Base-by-base conservation (phyloP, 2,329 filamentous ascomycete genomes). In the Lojkania enalia region DNA sequence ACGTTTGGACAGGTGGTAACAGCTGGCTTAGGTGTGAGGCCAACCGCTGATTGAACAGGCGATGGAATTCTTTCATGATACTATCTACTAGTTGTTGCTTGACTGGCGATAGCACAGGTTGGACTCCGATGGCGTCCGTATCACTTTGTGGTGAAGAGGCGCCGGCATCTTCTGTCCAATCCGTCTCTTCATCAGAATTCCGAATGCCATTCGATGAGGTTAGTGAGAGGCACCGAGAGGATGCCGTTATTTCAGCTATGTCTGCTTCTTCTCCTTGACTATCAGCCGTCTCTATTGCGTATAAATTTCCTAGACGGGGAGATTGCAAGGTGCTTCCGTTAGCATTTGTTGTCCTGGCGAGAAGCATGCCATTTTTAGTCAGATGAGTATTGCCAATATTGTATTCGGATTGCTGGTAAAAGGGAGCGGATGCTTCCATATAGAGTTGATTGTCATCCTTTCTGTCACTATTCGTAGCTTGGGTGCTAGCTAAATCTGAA, bases 131-230 rank as follows among this genome's bases (percentile, higher is more conserved):
- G 12, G 36, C 35, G 14, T 56, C 57, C 32, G 52, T 38, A 7
- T 52, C 46, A 20, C 57, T 60, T 16, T 49, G 46, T 2, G 55
- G 48, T 4, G 57, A 58, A 1, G n/a, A 7, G 2, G 49, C 46
- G 6, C 14, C 6, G 9, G 42, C 36, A 13, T 57, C 57, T 27
- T 60, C 57, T 1, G 55, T 57, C 53, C 55, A 60, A 23, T 60
- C 57, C 3, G 55, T 60, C 14, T 60, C 57, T 37, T 60, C 55
- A 16, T 55, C 57, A 7, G 55, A 55, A 6, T 55, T 54, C n/a
- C 50, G 49, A 3, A 44, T 25, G 4, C 20, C 49, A 29, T 51
- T 42, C 5, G 57, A 60, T 6, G 57, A 55, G 11, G 53, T 57
- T 14, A 57, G 44, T 4, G 57, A 60, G 6, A 55, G 47, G 20